Evolutionary conservation across 2,329 filamentous ascomycete genomes (phyloP).

Genomic region (Diaporthe humulicola): DNA sequence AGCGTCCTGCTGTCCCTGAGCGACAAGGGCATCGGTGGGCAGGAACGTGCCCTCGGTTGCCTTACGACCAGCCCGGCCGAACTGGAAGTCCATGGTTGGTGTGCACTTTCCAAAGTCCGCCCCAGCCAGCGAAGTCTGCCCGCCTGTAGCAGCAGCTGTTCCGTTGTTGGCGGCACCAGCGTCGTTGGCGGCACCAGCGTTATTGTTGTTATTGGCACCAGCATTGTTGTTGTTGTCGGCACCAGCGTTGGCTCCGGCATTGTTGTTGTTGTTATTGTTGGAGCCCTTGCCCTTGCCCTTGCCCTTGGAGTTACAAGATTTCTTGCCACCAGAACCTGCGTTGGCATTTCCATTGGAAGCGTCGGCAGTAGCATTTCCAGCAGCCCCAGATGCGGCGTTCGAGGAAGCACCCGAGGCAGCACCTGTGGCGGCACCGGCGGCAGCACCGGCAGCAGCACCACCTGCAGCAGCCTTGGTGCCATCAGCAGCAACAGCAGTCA

Average conservation of each 20-base stretch:
- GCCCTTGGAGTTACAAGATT: slow-evolving; percentile 12
- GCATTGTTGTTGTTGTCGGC: not conserved
- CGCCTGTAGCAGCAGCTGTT: slow-evolving; percentile 42
- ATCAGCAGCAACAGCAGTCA: slow-evolving; percentile 54
- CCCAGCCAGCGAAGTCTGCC: slow-evolving; percentile 43
- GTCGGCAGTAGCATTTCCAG: slow-evolving; percentile 7
- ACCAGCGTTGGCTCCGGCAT: not conserved
- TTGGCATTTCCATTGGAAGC: slow-evolving; percentile 22
- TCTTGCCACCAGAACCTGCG: slow-evolving; percentile 11
- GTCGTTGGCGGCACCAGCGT: slow-evolving; percentile 38
- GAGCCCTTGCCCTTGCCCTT: slow-evolving; percentile 23
- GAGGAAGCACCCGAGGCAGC: not conserved
- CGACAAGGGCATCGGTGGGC: slow-evolving; percentile 66
- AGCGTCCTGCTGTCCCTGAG: slow-evolving; percentile 56
- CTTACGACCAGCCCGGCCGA: slow-evolving; percentile 63
- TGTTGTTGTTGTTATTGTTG: slow-evolving; percentile 38
- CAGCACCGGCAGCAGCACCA: not conserved
- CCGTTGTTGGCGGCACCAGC: slow-evolving; percentile 41
- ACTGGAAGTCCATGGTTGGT: slow-evolving; percentile 69
- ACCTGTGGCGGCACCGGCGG: not conserved
- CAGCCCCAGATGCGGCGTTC: not conserved
- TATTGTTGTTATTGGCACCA: slow-evolving; percentile 32
- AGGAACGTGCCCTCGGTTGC: slow-evolving; percentile 70
- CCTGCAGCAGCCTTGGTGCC: slow-evolving; percentile 16
- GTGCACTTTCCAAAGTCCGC: slow-evolving; percentile 64